A percentile compares a stretch with the other conserved stretches of the same genome.
Conservation (phyloP, 352 stramenopile species). For the Phytophthora pisi region DNA sequence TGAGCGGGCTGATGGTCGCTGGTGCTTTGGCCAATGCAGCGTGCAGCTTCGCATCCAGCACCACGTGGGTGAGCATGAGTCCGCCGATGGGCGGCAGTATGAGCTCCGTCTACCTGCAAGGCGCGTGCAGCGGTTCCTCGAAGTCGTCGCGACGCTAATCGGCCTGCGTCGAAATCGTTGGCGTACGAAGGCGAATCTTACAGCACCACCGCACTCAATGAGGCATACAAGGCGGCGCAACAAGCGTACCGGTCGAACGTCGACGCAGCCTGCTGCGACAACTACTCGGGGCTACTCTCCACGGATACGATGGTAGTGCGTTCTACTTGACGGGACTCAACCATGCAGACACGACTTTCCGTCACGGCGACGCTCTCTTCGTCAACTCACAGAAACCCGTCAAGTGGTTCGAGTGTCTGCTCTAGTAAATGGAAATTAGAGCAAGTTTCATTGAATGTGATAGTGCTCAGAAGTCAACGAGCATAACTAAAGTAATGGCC, state of each 20-base stretch:
- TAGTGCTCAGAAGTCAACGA: conserved; percentile 3
- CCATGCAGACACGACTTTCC: conserved; percentile 46
- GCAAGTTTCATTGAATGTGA: too few relatives aligned
- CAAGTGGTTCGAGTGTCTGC: conserved; percentile 45
- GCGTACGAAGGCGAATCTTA: conserved; percentile 27
- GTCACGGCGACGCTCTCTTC: conserved; percentile 39
- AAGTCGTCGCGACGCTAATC: conserved; percentile 30
- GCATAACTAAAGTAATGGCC: conserved; percentile 15
- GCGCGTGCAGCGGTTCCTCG: conserved; percentile 29
- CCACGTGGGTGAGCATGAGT: conserved; percentile 38
- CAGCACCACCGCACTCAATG: conserved; percentile 18
- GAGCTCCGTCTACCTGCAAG: conserved; percentile 37
- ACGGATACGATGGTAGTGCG: conserved; percentile 16
- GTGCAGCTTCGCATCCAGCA: conserved; percentile 37
- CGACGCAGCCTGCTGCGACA: conserved; percentile 34
- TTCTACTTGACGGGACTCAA: conserved; percentile 45
- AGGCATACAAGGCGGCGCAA: conserved; percentile 26
- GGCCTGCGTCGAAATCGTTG: conserved; percentile 19
- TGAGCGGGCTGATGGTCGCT: conserved; percentile 36
- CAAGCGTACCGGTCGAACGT: conserved; percentile 31
- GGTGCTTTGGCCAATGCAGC: conserved; percentile 34
- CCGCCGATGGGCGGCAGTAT: conserved; percentile 40
- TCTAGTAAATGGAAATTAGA: neutral
- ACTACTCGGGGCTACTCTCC: conserved; percentile 39
- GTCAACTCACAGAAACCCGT: conserved; percentile 34